Base-by-base conservation (phyloP, 2,329 filamentous ascomycete species). In the Calonectria crousiana region DNA sequence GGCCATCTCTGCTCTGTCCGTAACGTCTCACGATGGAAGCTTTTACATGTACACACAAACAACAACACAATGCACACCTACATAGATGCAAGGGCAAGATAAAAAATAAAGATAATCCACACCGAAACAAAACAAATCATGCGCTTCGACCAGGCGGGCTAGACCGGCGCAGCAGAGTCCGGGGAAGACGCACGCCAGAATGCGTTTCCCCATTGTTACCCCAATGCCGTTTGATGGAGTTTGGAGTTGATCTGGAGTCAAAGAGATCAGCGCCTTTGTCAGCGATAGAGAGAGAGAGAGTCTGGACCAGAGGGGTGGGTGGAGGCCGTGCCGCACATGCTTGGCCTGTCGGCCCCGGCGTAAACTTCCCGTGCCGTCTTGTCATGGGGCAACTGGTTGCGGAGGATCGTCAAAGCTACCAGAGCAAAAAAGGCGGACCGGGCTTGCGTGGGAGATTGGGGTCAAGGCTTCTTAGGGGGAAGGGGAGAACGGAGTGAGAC, bases 51-150 rank as follows among this genome's bases (percentile, higher is more conserved):
- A 75, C 56, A 47, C 44, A 47, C 18, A 47, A 6, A 47, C 9
- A 6, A 47, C 9, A 9, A 76, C 65, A 72, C 66, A 44, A 30
- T 38, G 23, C 23, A 32, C 41, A 71, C 23, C 62, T 76, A 76
- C 58, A 67, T 78, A 79, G 68, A 74, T 74, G 60, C 52, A 66
- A 72, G 70, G 49, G 38, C 75, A 73, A 69, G 52, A 58, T 58
- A 62, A 77, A 71, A 69, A 62, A 64, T 49, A 70, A 52, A 53
- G 41, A 36, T 44, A 72, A 76, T 26, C 32, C 67, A 70, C 13
- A 68, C 60, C n/a, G 65, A 67, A 30, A 53, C 36, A 49, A 26
- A n/a, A 36, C 8, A 23, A 41, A 41, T 41, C 26, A 60, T n/a
- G 28, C 30, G 18, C 38, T 69, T 64, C 28, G 66, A 51, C 52